Percentiles rank a stretch among this genome's conserved stretches.
phyloP scores from a whole-genome alignment of 164 flowering plant species.

The Tinospora cordifolia region DNA sequence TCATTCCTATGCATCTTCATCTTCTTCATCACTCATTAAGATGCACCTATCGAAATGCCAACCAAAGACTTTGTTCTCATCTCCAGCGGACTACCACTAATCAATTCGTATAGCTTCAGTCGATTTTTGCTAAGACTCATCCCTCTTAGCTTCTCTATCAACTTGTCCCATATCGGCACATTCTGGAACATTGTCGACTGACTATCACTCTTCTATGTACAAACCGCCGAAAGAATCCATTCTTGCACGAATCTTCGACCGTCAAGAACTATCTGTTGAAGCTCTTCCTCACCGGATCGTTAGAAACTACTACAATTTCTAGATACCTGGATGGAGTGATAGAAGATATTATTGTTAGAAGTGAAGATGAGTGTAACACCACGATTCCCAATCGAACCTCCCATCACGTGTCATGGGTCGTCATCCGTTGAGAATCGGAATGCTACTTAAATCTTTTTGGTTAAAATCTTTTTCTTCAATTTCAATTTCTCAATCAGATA shows the following conservation, averaged over 20 bases:
- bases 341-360: conserved; percentile 26
- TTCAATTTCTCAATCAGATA: no score
- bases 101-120: conserved; percentile 39
- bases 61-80: conserved; percentile 4
- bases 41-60: conserved; percentile 32
- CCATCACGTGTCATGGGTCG: no score
- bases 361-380: conserved; percentile 16
- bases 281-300: conserved; percentile 25
- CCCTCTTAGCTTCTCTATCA: conserved; percentile 38
- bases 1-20: no score
- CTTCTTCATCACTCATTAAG: no score
- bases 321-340: conserved; percentile 26
- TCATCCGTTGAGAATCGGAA: no score
- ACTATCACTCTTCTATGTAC: conserved; percentile 29
- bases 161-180: conserved; percentile 28
- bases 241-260: conserved; percentile 23
- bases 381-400: no score
- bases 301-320: conserved; percentile 7
- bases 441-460: no score
- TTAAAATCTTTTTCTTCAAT: no score
- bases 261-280: conserved; percentile 11
- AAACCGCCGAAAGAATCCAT: conserved; percentile 34
- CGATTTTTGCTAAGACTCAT: conserved; percentile 39
- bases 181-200: conserved; percentile 26
- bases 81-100: conserved; percentile 17